Percentiles rank a stretch among this genome's conserved stretches.
Conservation (phyloP, 1,139 yeast species). For the Spathaspora sp. region DNA sequence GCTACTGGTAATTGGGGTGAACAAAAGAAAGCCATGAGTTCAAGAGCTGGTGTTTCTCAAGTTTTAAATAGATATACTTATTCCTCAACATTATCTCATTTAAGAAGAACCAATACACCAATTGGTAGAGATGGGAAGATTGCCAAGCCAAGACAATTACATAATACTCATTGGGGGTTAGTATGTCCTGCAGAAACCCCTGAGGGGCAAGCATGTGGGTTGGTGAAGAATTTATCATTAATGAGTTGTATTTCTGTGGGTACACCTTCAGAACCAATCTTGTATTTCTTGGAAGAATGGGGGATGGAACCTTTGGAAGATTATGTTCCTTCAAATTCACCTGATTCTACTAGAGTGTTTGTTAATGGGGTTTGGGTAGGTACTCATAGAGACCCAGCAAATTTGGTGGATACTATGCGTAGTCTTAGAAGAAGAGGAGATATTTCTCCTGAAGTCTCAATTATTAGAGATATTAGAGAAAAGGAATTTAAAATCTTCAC, state of each 20-base stretch:
- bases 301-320: constrained; percentile 98
- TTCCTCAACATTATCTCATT: constrained; percentile 94
- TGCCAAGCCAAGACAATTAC: constrained; percentile 97
- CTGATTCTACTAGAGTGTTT: constrained; percentile 90
- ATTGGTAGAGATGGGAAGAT: constrained; percentile 98
- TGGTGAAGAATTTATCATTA: constrained; percentile 90
- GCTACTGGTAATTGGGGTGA: constrained; percentile 99
- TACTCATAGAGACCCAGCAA: constrained; percentile 93
- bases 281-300: constrained; percentile 95
- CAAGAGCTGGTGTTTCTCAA: constrained; percentile 99
- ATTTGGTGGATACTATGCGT: constrained; percentile 86
- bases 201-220: constrained; percentile 99
- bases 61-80: constrained; percentile 97
- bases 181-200: constrained; percentile 99
- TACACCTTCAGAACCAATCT: constrained; percentile 93
- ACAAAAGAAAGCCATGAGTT: constrained; percentile 98
- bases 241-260: constrained; percentile 99
- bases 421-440: constrained; percentile 94
- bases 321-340: constrained; percentile 89
- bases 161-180: constrained; percentile 99
- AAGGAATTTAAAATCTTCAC: constrained; percentile 94
- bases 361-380: constrained; percentile 99
- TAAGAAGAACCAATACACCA: constrained; percentile 98
- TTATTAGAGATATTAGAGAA: constrained; percentile 94
- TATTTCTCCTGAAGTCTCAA: constrained; percentile 93